These are phyloP conservation scores for Chenopodium quinoa DNA, from an alignment of 148 eudicot species.

Conservation along the genomic window DNA sequence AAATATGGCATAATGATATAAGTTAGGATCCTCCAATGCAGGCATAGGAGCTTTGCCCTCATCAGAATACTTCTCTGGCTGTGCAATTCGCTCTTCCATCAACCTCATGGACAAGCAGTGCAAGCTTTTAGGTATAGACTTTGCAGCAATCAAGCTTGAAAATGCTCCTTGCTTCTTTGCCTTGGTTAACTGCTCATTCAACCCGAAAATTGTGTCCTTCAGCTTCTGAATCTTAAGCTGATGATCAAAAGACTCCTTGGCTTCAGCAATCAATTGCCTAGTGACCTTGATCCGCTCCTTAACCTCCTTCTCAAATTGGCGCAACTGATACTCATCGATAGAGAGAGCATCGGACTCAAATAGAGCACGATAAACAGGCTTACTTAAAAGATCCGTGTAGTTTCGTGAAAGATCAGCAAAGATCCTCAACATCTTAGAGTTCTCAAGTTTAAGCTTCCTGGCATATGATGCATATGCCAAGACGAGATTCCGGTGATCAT, in stretches of 20 bases:
- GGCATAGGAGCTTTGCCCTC: conserved; percentile 63
- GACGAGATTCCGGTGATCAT: conserved; percentile 49
- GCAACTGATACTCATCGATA: conserved; percentile 56
- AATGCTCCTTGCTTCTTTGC: conserved; percentile 96
- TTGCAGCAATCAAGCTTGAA: conserved; percentile 93
- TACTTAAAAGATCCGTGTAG: conserved; percentile 41
- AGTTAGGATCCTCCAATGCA: conserved; percentile 79
- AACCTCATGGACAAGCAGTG: conserved; percentile 85
- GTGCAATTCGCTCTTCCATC: conserved; percentile 86
- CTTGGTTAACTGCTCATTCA: conserved; percentile 80
- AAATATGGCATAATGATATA: conserved; percentile 87
- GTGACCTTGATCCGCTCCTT: conserved; percentile 81
- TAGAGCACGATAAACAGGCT: conserved; percentile 39
- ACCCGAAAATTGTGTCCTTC: conserved; percentile 72
- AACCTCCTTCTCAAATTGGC: conserved; percentile 86
- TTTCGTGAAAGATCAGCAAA: conserved; percentile 62
- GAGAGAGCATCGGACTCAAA: conserved; percentile 53
- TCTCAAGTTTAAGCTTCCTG: conserved; percentile 57
- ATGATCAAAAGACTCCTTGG: conserved; percentile 87
- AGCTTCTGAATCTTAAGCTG: conserved; percentile 95
- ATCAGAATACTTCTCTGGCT: conserved; percentile 69
- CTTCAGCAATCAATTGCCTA: conserved; percentile 79
- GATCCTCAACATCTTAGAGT: conserved; percentile 48
- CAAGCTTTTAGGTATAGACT: conserved; percentile 90
- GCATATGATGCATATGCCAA: conserved; percentile 57